Percentiles rank a stretch among this genome's conserved stretches.
Evolutionary conservation across 2,329 filamentous ascomycete genomes (phyloP).

Genomic region (Sarocladiaceae sp.): DNA sequence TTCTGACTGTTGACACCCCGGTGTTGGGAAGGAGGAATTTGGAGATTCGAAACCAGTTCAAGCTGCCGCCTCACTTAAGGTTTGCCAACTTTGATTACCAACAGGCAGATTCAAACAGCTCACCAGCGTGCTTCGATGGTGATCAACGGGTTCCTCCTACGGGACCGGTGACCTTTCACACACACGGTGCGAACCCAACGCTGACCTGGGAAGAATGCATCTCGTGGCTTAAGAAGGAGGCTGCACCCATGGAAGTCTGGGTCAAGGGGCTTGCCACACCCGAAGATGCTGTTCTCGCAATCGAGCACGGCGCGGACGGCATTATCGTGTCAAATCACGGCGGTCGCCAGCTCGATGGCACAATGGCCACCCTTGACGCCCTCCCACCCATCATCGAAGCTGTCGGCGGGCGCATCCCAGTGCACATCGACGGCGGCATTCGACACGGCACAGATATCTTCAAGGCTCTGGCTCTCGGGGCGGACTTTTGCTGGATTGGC

Average conservation of each 20-base stretch:
- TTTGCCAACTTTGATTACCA: constrained; percentile 20
- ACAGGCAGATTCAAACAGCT: no score
- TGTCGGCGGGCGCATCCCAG: constrained; percentile 55
- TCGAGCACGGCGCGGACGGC: constrained; percentile 58
- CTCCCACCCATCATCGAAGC: constrained; percentile 1
- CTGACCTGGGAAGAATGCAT: constrained; percentile 61
- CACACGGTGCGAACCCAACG: no score
- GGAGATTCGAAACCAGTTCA: constrained; percentile 16
- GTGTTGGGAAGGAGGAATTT: constrained; percentile 15
- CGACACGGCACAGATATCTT: constrained; percentile 63
- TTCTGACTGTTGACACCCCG: constrained; percentile 19
- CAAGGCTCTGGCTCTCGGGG: constrained; percentile 62
- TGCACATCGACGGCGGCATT: constrained; percentile 63
- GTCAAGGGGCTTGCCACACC: constrained; percentile 24
- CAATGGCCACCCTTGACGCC: constrained; percentile 52
- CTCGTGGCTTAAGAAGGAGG: constrained; percentile 55
- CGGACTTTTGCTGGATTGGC: constrained; percentile 59
- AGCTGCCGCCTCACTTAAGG: constrained; percentile 15
- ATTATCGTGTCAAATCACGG: constrained; percentile 71
- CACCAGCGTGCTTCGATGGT: constrained; percentile 24
- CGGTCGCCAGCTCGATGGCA: constrained; percentile 50
- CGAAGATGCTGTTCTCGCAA: constrained; percentile 34
- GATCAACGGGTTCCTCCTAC: constrained; percentile 51
- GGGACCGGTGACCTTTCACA: no score
- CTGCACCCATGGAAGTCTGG: constrained; percentile 34